These are phyloP conservation scores for Dalechampia spathulata DNA, from an alignment of 441 rosid species.

Conservation along the genomic window DNA sequence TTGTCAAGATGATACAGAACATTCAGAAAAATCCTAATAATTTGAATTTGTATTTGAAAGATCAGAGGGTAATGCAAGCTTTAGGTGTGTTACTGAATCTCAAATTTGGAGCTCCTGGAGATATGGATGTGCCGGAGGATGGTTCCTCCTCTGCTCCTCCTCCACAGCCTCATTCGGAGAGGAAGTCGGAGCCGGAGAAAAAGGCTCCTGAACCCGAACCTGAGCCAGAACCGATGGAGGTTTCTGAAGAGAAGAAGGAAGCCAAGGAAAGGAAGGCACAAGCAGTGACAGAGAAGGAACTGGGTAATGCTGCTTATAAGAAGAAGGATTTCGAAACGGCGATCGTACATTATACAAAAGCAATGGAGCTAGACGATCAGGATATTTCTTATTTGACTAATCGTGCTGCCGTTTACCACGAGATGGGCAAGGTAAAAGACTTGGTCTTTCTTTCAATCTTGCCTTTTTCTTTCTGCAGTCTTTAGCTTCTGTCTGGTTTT, in stretches of 20 bases:
- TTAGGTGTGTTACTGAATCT: conserved; percentile 71
- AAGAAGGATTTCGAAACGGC: conserved; percentile 87
- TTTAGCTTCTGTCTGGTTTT: no score
- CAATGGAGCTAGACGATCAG: conserved; percentile 69
- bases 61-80: conserved; percentile 90
- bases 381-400: conserved; percentile 80
- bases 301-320: conserved; percentile 84
- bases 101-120: conserved; percentile 46
- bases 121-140: conserved; percentile 45
- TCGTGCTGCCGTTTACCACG: conserved; percentile 89
- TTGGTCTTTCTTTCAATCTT: no score
- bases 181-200: conserved; percentile 19
- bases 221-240: conserved; percentile 37
- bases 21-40: conserved; percentile 74
- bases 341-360: conserved; percentile 60
- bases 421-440: conserved; percentile 67
- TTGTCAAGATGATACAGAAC: conserved; percentile 73
- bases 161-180: conserved; percentile 4
- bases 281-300: conserved; percentile 68
- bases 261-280: conserved; percentile 39
- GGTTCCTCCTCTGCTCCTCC: conserved; percentile 28
- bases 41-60: conserved; percentile 65
- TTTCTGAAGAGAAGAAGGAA: conserved; percentile 39
- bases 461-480: no score
- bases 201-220: conserved; percentile 35